Evolutionary conservation across 371 early-diverging fungal species (phyloP).

Genomic region (Batkoa obscura): DNA sequence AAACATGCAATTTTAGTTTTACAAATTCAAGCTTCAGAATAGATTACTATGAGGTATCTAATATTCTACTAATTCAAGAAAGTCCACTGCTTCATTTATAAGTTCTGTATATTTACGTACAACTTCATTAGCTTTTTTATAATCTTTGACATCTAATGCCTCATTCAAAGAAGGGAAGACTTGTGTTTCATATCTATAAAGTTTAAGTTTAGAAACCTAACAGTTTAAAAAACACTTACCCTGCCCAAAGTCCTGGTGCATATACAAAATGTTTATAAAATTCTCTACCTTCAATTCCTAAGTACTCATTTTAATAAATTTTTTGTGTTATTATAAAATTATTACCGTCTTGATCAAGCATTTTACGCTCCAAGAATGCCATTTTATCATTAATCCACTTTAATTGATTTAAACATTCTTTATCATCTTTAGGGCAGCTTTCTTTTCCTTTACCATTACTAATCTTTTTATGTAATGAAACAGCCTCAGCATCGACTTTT

Average conservation of each 20-base stretch:
- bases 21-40: no score
- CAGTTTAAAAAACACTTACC: neutral
- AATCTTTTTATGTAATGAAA: neutral
- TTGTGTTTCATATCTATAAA: neutral
- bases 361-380: constrained; percentile 2
- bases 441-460: neutral
- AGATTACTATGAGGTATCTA: no score
- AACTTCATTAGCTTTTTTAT: neutral
- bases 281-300: neutral
- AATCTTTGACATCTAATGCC: neutral
- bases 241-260: neutral
- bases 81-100: neutral
- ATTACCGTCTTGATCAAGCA: neutral
- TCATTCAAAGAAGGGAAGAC: neutral
- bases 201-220: neutral
- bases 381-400: neutral
- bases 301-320: neutral
- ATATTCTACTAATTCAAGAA: neutral
- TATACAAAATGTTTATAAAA: constrained; percentile 1
- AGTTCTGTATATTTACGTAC: neutral
- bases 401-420: neutral
- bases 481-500: neutral
- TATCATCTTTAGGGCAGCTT: neutral
- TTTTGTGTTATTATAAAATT: neutral
- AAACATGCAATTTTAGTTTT: no score